Conservation (phyloP, 192 early-diverging fungal genomes). For the Coemansia sp. region DNA sequence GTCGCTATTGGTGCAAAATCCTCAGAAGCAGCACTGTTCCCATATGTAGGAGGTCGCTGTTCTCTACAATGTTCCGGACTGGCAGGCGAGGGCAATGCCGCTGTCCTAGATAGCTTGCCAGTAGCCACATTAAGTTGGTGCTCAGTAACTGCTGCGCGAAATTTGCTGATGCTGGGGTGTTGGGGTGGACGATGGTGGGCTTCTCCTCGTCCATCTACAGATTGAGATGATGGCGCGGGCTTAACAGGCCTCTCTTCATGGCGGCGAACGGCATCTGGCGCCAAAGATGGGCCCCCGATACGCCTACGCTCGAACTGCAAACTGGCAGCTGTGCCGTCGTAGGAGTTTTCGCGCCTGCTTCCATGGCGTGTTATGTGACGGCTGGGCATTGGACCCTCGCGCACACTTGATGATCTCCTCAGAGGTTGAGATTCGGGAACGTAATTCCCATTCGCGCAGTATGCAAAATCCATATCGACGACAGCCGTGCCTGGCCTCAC, state of each 20-base stretch:
- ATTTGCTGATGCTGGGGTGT: constrained; percentile 36
- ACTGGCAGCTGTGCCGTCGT: constrained; percentile 6
- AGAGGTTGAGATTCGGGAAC: constrained; percentile 9
- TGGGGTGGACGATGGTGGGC: constrained; percentile 25
- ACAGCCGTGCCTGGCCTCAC: constrained; percentile 15
- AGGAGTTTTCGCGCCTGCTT: constrained; percentile 8
- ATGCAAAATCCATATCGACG: constrained; percentile 22
- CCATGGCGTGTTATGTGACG: not conserved
- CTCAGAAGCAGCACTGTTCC: not conserved
- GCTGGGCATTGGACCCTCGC: constrained; percentile 7
- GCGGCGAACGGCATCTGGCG: not conserved
- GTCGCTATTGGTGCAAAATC: not conserved
- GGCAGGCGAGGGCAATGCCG: not conserved
- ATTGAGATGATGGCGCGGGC: not conserved
- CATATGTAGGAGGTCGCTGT: not conserved
- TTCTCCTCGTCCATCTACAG: not conserved
- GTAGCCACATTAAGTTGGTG: constrained; percentile 7
- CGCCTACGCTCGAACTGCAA: constrained; percentile 14
- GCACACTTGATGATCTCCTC: constrained; percentile 4
- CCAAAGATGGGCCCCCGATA: not conserved
- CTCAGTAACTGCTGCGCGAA: constrained; percentile 31
- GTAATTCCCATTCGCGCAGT: not conserved
- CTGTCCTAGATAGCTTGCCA: not conserved
- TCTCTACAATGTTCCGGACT: not conserved
- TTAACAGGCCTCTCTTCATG: not conserved